Percentiles rank a stretch among this genome's conserved stretches.
phyloP scores from a whole-genome alignment of 1,284 basidiomycete genomes.

The Somion occarium region DNA sequence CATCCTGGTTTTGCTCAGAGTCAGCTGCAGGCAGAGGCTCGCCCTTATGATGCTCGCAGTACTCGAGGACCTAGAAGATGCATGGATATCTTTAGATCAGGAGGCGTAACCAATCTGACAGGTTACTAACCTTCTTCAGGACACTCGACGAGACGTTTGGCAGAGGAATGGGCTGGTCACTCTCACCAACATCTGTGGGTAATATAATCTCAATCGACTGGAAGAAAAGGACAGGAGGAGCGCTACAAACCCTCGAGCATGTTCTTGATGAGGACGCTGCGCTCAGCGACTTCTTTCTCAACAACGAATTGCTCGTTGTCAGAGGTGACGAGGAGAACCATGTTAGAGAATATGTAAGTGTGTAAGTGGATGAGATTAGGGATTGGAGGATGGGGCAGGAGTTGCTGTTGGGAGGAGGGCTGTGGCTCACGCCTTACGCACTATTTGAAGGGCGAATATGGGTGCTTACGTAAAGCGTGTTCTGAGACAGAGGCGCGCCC shows the following conservation, averaged over 20 bases:
- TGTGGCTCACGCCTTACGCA: neutral
- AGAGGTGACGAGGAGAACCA: constrained; percentile 85
- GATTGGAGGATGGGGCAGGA: constrained; percentile 10
- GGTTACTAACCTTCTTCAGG: constrained; percentile 78
- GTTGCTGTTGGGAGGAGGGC: constrained; percentile 9
- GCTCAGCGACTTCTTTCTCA: constrained; percentile 93
- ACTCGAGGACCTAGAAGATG: constrained; percentile 82
- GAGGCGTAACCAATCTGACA: constrained; percentile 8
- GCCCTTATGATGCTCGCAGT: constrained; percentile 97
- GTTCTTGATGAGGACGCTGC: constrained; percentile 96
- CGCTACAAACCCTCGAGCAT: constrained; percentile 91
- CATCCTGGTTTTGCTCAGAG: constrained; percentile 78
- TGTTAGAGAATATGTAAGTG: constrained; percentile 30
- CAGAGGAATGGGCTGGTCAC: constrained; percentile 90
- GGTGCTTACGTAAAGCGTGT: constrained; percentile 8
- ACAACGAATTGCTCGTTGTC: constrained; percentile 95
- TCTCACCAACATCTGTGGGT: constrained; percentile 83
- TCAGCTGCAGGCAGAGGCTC: constrained; percentile 92
- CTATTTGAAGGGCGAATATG: neutral
- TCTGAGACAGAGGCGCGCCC: neutral
- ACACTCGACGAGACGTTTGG: constrained; percentile 97
- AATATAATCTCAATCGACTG: constrained; percentile 4
- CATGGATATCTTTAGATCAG: constrained; percentile 5
- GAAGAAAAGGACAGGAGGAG: constrained; percentile 8
- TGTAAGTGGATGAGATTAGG: constrained; percentile 9